Base-by-base conservation (phyloP, 2,329 filamentous ascomycete genomes). In the Stemphylium vesicarium region DNA sequence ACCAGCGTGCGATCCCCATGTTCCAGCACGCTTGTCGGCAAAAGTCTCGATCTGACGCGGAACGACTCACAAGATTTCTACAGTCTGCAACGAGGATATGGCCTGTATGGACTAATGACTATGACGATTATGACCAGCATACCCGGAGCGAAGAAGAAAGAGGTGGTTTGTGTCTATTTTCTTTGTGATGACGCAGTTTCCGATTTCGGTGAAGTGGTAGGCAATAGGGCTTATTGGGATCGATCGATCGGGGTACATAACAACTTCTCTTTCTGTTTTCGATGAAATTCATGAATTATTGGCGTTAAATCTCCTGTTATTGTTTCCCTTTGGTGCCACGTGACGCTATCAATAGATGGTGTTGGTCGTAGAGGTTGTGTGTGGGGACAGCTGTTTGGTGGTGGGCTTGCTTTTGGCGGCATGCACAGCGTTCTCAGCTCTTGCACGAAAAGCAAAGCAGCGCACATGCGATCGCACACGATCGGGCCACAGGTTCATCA, bases 101-200 rank as follows among this genome's bases (percentile, higher is more conserved):
- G 63, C 56, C 57, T 55, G 53, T 51, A 48, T 64, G 57, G 63
- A 69, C 64, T 74, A 63, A 74, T 63, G 71, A 73, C 61, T 65
- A 63, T 71, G 57, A 75, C 50, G 70, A 73, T 60, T 63, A 75
- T 59, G 69, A 72, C 58, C 55, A 72, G 70, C 71, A 74, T 74
- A 65, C 57, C 60, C 56, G 64, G 64, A 68, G 68, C 55, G 59
- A 59, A 58, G 46, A 59, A 61, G 63, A 62, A 52, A 52, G 65
- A 65, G 53, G 52, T 52, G 53, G 49, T 45, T 59, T 58, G 42
- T 63, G 33, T 54, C 2, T 29, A 29, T 60, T 55, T 56, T 60
- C 47, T 53, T 55, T 56, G 50, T 45, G 54, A 20, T 46, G 26
- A 53, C 53, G 42, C 32, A 38, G 33, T 37, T 46, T 50, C 35